Evolutionary conservation across 495 filamentous ascomycete genomes (phyloP), one percentile per base, ranked within the genome.

Genomic region (Elasticomyces elasticus): DNA sequence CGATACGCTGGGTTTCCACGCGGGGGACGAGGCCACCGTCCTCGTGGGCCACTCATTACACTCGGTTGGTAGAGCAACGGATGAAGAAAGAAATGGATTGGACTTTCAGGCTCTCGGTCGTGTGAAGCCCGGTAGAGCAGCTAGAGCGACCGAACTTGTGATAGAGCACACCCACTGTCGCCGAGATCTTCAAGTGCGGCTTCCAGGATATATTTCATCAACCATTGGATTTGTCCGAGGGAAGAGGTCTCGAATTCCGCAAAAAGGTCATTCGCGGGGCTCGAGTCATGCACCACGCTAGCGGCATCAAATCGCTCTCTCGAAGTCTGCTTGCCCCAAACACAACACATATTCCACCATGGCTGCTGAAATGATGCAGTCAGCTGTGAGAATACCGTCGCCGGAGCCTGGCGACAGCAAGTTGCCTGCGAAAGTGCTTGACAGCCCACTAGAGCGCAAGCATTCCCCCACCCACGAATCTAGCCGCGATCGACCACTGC

Each of bases 321-420:
- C n/a, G n/a, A n/a, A n/a, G n/a, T n/a, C n/a, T n/a, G n/a, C n/a
- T n/a, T n/a, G n/a, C n/a, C n/a, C n/a, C n/a, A n/a, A n/a, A n/a
- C n/a, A n/a, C n/a, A n/a, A n/a, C n/a, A n/a, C n/a, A 7, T 20
- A 44, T 10, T 7, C 19, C 9, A 10, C 9, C 37, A 60, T 60
- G 57, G n/a, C n/a, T n/a, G 58, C 58, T 9, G 42, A 49, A 48
- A 71, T 85, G 49, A 49, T 55, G 53, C 79, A 82, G 60, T 84
- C 82, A 35, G 81, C 83, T 27, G 81, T 85, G 49, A 77, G 82
- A 64, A 72, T 85, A 51, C 82, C 82, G 33, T 82, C 82, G 5
- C 81, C 82, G 55, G 77, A 81, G 20, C 81, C 81, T 49, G 58
- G 46, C 27, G 62, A 64, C 27, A 37, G 43, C 23, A 22, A 2